These are phyloP conservation scores for Vaccinium corymbosum DNA, from an alignment of 148 eudicot species.

Conservation along the genomic window DNA sequence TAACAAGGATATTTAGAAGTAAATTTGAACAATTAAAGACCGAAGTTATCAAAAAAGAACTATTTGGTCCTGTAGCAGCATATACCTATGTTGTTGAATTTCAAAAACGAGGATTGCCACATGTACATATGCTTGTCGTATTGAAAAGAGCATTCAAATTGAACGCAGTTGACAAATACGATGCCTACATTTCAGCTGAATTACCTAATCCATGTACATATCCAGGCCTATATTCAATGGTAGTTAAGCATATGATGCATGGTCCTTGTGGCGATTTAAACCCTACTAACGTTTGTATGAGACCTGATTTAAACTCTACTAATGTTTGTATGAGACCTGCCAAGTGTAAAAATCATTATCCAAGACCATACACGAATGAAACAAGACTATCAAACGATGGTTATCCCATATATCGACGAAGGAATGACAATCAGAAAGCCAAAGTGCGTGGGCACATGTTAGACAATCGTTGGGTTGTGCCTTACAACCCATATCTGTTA, in stretches of 20 bases:
- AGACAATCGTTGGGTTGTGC: neutral
- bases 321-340: neutral
- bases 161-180: neutral
- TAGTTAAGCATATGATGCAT: no score
- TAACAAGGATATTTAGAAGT: neutral
- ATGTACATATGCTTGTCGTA: neutral
- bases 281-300: no score
- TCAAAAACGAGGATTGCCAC: neutral
- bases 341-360: neutral
- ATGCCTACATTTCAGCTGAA: neutral
- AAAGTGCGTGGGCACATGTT: neutral
- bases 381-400: neutral
- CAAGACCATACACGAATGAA: neutral
- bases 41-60: neutral
- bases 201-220: no score
- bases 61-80: neutral
- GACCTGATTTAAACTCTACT: no score
- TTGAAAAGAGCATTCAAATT: neutral
- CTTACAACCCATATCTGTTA: neutral
- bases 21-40: neutral
- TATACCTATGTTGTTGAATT: neutral
- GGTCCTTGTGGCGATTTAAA: no score
- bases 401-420: neutral
- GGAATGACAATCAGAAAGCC: neutral
- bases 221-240: no score